Conservation (phyloP, 192 early-diverging fungal genomes). For the Thamnidium elegans region DNA sequence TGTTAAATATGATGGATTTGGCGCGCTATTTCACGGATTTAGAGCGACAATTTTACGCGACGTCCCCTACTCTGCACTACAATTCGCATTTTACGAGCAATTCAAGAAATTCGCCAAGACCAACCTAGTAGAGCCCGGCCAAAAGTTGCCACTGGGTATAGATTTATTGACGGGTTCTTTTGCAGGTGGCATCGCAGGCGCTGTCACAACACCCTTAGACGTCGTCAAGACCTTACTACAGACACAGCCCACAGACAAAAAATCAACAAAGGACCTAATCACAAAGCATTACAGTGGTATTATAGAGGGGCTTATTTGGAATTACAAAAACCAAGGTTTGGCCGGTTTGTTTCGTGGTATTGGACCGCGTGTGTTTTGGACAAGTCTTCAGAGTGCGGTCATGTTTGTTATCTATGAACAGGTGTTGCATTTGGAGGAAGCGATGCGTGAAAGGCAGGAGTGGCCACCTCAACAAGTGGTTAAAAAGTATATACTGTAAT, state of each 20-base stretch:
- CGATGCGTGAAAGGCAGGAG: conserved; percentile 21
- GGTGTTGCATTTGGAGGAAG: conserved; percentile 47
- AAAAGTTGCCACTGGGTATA: conserved; percentile 43
- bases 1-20: conserved; percentile 60
- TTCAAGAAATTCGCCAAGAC: conserved; percentile 50
- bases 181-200: conserved; percentile 58
- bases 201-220: conserved; percentile 58
- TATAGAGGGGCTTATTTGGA: conserved; percentile 56
- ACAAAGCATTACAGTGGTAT: conserved; percentile 53
- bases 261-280: background rate
- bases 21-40: conserved; percentile 56
- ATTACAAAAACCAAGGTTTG: conserved; percentile 52
- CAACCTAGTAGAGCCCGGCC: conserved; percentile 34
- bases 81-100: conserved; percentile 61
- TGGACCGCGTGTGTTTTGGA: conserved; percentile 73
- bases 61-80: conserved; percentile 58
- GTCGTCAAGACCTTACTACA: conserved; percentile 59
- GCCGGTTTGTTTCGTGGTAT: conserved; percentile 70
- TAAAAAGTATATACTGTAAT: no score
- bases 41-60: conserved; percentile 53
- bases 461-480: conserved; percentile 25
- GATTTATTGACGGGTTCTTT: conserved; percentile 50
- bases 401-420: conserved; percentile 79
- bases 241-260: conserved; percentile 31
- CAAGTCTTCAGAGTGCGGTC: conserved; percentile 59